Conservation (phyloP, 768 basidiomycete genomes). For the Suillus clintonianus region DNA sequence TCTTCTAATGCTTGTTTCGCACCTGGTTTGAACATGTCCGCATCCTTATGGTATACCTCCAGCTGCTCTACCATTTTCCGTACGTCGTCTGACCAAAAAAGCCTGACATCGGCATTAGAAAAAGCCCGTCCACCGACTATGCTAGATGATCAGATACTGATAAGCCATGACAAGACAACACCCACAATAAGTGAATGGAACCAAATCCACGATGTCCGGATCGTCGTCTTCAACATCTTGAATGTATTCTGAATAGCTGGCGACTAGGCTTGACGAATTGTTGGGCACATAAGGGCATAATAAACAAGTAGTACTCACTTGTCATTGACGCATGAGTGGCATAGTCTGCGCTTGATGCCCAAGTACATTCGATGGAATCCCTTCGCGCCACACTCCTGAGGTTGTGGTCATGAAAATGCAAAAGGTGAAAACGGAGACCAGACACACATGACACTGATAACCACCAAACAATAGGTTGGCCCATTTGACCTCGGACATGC, state of each 20-base stretch:
- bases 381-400: conserved; percentile 14
- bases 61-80: conserved; percentile 19
- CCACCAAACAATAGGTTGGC: conserved; percentile 25
- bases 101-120: conserved; percentile 26
- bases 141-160: background rate
- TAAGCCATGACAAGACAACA: background rate
- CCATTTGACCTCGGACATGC: conserved; percentile 27
- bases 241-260: conserved; percentile 17
- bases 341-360: conserved; percentile 15
- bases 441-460: conserved; percentile 18
- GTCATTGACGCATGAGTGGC: conserved; percentile 11
- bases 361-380: conserved; percentile 17
- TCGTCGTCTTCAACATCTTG: conserved; percentile 29
- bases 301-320: conserved; percentile 10
- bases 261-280: conserved; percentile 10
- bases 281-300: conserved; percentile 13
- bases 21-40: conserved; percentile 19
- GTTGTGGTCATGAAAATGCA: background rate
- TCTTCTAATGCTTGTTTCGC: conserved; percentile 27
- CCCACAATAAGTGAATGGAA: conserved; percentile 35
- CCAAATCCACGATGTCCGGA: conserved; percentile 25
- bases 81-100: conserved; percentile 37
- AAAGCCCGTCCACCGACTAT: conserved; percentile 31
- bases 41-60: conserved; percentile 15
- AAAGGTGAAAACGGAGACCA: background rate